Percentiles rank a stretch among this genome's conserved stretches.
phyloP scores from a whole-genome alignment of 768 basidiomycete species.

The Rhizopogon vulgaris region DNA sequence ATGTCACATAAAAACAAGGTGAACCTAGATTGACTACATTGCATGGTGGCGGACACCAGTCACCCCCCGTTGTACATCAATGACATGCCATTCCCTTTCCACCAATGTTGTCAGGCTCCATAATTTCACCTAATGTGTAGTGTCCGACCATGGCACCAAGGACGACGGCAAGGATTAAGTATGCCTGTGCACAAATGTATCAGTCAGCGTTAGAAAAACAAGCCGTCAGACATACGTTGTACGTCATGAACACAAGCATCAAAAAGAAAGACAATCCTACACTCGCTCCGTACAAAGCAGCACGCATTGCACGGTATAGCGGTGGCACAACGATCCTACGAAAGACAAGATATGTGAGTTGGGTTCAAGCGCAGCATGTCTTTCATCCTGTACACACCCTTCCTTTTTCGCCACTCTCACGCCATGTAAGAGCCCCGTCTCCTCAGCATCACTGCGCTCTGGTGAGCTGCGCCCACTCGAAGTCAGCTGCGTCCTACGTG shows the following conservation, averaged over 20 bases:
- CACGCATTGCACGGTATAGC: conserved; percentile 49
- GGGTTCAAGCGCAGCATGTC: neutral
- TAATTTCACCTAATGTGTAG: conserved; percentile 61
- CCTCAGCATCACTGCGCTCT: conserved; percentile 37
- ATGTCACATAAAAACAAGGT: too few relatives aligned
- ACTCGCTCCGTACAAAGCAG: conserved; percentile 65
- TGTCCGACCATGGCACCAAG: conserved; percentile 81
- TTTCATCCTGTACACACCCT: conserved; percentile 35
- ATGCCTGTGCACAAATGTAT: conserved; percentile 47
- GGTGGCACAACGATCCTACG: conserved; percentile 46
- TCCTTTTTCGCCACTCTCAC: conserved; percentile 29
- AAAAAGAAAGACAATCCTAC: conserved; percentile 83
- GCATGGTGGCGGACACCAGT: neutral
- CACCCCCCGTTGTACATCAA: conserved; percentile 26
- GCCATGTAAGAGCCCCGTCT: conserved; percentile 48
- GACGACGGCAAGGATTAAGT: conserved; percentile 78
- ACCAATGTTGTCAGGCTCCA: conserved; percentile 48
- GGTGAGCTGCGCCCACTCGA: conserved; percentile 36
- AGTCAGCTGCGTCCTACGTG: conserved; percentile 40
- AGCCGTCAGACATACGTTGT: conserved; percentile 58
- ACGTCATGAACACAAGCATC: conserved; percentile 97
- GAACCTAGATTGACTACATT: neutral
- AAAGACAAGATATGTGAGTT: neutral
- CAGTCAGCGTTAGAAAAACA: conserved; percentile 1
- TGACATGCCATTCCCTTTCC: conserved; percentile 77